These are phyloP conservation scores for Microdochium bolleyi DNA, from an alignment of 2,329 filamentous ascomycete species.

Conservation along the genomic window DNA sequence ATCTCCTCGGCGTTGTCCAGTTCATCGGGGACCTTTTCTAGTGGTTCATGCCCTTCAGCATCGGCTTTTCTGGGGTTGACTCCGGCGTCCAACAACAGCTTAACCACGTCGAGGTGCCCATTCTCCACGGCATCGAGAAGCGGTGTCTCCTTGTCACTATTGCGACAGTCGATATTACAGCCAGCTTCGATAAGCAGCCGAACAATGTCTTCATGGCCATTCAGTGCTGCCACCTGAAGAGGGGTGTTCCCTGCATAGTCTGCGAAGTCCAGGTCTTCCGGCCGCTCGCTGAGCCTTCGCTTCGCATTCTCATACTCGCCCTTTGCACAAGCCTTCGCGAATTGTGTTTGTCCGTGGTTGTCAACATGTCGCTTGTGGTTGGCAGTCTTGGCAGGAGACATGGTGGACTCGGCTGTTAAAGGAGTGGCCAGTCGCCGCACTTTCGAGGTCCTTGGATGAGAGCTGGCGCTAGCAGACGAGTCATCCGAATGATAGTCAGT, in stretches of 20 bases:
- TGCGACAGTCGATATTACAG: conserved; percentile 73
- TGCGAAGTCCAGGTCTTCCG: conserved; percentile 79
- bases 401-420: conserved; percentile 47
- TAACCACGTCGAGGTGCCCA: conserved; percentile 82
- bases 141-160: conserved; percentile 83
- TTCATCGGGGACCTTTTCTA: conserved; percentile 72
- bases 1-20: conserved; percentile 76
- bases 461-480: conserved; percentile 53
- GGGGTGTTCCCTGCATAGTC: conserved; percentile 97
- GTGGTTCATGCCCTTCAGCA: conserved; percentile 83
- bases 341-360: conserved; percentile 81
- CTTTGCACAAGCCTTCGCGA: conserved; percentile 84
- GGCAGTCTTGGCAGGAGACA: conserved; percentile 60
- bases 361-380: conserved; percentile 83
- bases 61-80: conserved; percentile 90
- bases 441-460: conserved; percentile 50
- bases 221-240: conserved; percentile 83
- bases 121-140: conserved; percentile 96
- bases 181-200: conserved; percentile 77
- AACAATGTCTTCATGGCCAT: conserved; percentile 81
- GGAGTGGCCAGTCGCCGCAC: conserved; percentile 48
- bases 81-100: conserved; percentile 72
- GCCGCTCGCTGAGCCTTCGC: conserved; percentile 65
- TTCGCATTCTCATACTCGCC: conserved; percentile 77
- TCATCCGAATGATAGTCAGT: conserved; percentile 62